Conservation (phyloP, 176 grass and related monocot genomes). For the Zea luxurians region DNA sequence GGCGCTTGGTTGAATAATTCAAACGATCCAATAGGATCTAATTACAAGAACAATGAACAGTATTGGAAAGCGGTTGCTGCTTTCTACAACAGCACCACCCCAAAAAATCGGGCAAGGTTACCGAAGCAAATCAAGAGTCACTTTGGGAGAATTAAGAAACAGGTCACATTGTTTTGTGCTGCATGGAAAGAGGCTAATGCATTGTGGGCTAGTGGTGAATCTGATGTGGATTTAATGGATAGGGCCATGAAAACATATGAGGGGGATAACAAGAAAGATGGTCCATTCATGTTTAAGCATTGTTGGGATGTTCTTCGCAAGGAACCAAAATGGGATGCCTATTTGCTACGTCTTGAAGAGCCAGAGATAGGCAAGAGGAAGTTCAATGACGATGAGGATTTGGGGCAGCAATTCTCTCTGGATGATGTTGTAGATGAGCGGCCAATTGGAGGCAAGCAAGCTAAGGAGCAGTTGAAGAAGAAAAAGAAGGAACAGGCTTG, state of each 20-base stretch:
- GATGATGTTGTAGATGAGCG: background rate
- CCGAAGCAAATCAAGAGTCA: too few species aligned
- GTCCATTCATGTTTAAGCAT: constrained; percentile 10
- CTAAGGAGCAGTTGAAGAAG: background rate
- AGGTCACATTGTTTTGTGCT: too few species aligned
- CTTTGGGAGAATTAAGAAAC: too few species aligned
- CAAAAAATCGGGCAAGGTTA: background rate
- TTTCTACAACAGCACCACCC: background rate
- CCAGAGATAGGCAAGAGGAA: background rate
- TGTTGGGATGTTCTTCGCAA: background rate
- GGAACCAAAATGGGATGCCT: constrained; percentile 9
- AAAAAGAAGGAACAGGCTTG: background rate
- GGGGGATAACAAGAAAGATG: constrained; percentile 1
- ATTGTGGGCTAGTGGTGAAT: background rate
- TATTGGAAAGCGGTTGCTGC: background rate
- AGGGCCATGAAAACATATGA: background rate
- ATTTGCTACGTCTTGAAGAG: background rate
- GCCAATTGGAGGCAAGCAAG: background rate
- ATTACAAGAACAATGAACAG: background rate
- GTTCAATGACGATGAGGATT: background rate
- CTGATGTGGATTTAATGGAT: background rate
- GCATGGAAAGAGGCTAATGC: too few species aligned
- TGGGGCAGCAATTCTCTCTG: background rate
- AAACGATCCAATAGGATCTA: background rate
- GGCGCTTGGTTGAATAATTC: background rate